Base-by-base conservation (phyloP, 345 rosid species). In the Streptanthus diversifolius region DNA sequence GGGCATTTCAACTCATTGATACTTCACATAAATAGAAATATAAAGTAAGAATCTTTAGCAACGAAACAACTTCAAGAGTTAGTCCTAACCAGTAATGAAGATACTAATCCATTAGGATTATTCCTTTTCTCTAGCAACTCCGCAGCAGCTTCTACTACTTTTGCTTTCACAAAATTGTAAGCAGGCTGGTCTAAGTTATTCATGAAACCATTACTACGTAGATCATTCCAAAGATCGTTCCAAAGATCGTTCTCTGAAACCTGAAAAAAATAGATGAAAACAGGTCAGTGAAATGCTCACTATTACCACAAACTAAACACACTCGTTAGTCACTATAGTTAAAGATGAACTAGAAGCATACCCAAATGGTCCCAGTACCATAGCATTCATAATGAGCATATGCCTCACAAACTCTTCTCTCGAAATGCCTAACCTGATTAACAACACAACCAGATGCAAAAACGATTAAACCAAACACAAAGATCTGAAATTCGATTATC, bases 1-100 rank as follows among this genome's bases (percentile, higher is more conserved):
- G 96, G 93, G 75, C 97, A 93, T 77, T 86, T 93, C 73, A 89
- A 79, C 81, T 89, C 97, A 43, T 70, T 81, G 41, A 66, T 80
- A 82, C 97, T 93, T 66, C 44, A 45, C 61, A 53, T 15, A 47
- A 54, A 43, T 10, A 29, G n/a, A 66, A 43, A 39, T 49, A 51
- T 5, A 24, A 41, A 43, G 40, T 21, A 49, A 66, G 43, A 51
- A 52, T 7, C 19, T 43, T 32, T 15, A 24, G 18, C 44, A 48
- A 19, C 2, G 41, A 61, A 27, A 30, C 19, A 60, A 45, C 39
- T 19, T 27, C 56, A 27, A 37, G 15, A 67, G 32, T 24, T 39
- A 40, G 6, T 52, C 4, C 17, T 51, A 30, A 12, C 30, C 15
- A 12, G 48, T 37, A 40, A 68, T 57, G 49, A 71, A 68, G 66